Evolutionary conservation across 805 yeast genomes (phyloP), one percentile per base, ranked within the genome.

Genomic region (Spencermartinsiella europaea): DNA sequence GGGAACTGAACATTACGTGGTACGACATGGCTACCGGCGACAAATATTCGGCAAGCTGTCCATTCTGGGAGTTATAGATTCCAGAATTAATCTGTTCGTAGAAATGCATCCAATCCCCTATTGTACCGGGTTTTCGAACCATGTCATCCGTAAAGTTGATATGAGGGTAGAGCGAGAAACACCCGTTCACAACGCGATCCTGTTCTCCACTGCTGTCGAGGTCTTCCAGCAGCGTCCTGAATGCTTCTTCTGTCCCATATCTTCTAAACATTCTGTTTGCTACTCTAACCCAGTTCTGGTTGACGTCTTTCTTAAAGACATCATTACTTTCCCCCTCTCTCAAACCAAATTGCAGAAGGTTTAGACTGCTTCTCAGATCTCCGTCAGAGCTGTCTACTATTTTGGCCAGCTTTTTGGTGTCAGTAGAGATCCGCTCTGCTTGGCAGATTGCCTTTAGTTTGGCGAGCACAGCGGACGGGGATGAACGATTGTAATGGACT

Each of bases 351-450:
- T 91, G 98, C 34, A 91, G 62, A 56, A 81, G 77, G 59, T 91
- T 91, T 34, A 91, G 71, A 63, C 96, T 84, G 21, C 88, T 85
- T 54, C 99, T 70, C 16, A 93, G 72, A 66, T 91, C 99, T 35
- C 86, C 86, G 52, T 85, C 88, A 33, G 89, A 77, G 1, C 80
- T 62, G 41, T 77, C 81, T 4, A 86, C 81, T 7, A 91, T 68
- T 37, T 83, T 85, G 14, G 80, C 75, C 15, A 93, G 55, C 19
- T 74, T 69, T 34, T 74, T 74, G 28, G 74, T 72, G 31, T 74
- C 71, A 3, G 81, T 54, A 0, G 58, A 56, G 4, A 85, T 36
- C 1, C 70, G 65, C 60, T 91, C 97, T 3, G 57, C 56, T 12
- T 69, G 61, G 57, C 84, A 81, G 52, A 78, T 76, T 42, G 69